A percentile compares a stretch with the other conserved stretches of the same genome.
Conservation (phyloP, 2,329 filamentous ascomycete genomes). For the Polytolypa hystricis region DNA sequence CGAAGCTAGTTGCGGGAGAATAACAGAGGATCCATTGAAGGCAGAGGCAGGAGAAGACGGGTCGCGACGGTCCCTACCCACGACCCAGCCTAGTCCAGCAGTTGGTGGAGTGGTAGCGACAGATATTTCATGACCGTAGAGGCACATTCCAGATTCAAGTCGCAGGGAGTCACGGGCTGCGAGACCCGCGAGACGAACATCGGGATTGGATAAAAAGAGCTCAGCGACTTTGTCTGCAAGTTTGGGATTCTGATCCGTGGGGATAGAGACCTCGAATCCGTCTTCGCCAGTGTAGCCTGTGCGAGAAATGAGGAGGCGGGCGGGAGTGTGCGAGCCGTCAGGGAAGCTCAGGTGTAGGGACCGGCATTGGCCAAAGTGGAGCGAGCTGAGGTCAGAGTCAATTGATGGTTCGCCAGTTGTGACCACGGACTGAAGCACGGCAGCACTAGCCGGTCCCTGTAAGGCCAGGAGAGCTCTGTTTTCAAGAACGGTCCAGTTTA, state of each 20-base stretch:
- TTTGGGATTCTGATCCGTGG: slow-evolving; percentile 47
- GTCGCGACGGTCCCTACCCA: slow-evolving; percentile 64
- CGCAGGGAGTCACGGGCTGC: slow-evolving; percentile 85
- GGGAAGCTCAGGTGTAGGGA: slow-evolving; percentile 53
- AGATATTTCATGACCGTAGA: slow-evolving; percentile 97
- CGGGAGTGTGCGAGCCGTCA: slow-evolving; percentile 39
- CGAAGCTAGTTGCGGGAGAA: slow-evolving; percentile 58
- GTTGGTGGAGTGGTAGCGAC: slow-evolving; percentile 62
- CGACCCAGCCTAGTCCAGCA: slow-evolving; percentile 64
- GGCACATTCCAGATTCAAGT: slow-evolving; percentile 93
- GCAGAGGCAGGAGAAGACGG: slow-evolving; percentile 40
- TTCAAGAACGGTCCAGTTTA: slow-evolving; percentile 59
- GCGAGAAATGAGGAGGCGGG: slow-evolving; percentile 62
- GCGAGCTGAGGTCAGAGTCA: slow-evolving; percentile 47
- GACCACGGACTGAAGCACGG: slow-evolving; percentile 56
- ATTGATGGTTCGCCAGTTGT: slow-evolving; percentile 30
- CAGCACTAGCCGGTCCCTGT: slow-evolving; percentile 69
- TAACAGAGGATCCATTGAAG: slow-evolving; percentile 76
- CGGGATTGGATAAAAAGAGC: slow-evolving; percentile 53
- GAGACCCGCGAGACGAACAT: slow-evolving; percentile 72
- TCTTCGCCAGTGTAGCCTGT: slow-evolving; percentile 97
- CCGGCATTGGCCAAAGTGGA: slow-evolving; percentile 73
- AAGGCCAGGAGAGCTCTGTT: slow-evolving; percentile 73
- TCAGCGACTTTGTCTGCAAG: slow-evolving; percentile 48
- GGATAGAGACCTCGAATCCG: slow-evolving; percentile 90